Evolutionary conservation across 1,284 basidiomycete genomes (phyloP).

Genomic region (Termitomyces sp.): DNA sequence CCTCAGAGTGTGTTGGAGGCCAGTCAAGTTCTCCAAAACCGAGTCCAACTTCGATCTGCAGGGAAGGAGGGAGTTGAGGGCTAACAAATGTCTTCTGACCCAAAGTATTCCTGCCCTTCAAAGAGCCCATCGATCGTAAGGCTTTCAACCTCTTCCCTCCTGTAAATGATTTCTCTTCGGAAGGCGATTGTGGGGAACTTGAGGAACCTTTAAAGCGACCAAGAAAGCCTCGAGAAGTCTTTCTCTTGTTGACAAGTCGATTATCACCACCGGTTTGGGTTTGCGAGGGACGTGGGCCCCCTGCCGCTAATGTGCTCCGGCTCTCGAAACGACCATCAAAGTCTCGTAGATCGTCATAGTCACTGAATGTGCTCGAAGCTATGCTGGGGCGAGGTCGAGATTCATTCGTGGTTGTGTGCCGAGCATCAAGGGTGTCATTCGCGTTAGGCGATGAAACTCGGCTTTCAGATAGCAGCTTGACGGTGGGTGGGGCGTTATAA

Average conservation of each 20-base stretch:
- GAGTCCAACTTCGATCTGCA: constrained; percentile 52
- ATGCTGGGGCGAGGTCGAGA: constrained; percentile 51
- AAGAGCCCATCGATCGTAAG: constrained; percentile 73
- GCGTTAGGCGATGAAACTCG: constrained; percentile 24
- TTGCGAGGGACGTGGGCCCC: constrained; percentile 32
- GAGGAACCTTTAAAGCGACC: constrained; percentile 50
- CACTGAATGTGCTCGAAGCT: constrained; percentile 65
- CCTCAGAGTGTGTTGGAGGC: constrained; percentile 32
- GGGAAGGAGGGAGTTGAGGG: constrained; percentile 48
- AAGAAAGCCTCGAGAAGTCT: constrained; percentile 63
- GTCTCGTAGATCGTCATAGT: constrained; percentile 79
- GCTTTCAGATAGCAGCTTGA: constrained; percentile 24
- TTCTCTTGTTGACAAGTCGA: constrained; percentile 38
- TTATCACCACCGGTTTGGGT: constrained; percentile 31
- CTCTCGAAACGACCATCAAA: constrained; percentile 82
- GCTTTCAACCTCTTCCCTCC: constrained; percentile 59
- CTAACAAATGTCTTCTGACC: constrained; percentile 33
- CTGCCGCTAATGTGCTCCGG: constrained; percentile 58
- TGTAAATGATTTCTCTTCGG: constrained; percentile 34
- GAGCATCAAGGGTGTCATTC: constrained; percentile 29
- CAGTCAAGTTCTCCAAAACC: constrained; percentile 57
- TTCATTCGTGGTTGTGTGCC: constrained; percentile 34
- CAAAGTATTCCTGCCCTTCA: constrained; percentile 47
- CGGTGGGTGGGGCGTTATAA: constrained; percentile 46
- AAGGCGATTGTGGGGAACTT: constrained; percentile 35